These are phyloP conservation scores for Bromus sterilis DNA, from an alignment of 176 grass and related monocot species.

Conservation along the genomic window DNA sequence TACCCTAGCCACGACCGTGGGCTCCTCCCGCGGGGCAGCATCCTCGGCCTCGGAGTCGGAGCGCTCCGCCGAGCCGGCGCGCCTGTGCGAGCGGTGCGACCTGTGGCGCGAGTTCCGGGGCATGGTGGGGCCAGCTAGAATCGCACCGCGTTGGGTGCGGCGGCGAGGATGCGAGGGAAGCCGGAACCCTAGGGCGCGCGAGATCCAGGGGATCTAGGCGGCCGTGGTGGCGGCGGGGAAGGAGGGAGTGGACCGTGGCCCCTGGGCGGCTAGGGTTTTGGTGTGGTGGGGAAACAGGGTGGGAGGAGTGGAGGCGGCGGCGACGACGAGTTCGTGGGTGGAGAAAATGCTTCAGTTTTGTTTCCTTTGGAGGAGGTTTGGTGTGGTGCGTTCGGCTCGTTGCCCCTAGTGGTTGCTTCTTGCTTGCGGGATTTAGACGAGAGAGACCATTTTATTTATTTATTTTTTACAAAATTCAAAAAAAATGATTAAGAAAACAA, in stretches of 20 bases:
- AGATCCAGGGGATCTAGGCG: constrained; percentile 30
- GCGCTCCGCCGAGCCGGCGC: constrained; percentile 53
- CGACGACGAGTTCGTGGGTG: constrained; percentile 50
- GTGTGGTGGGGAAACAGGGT: background rate
- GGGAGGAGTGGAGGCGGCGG: constrained; percentile 23
- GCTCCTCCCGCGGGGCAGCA: constrained; percentile 42
- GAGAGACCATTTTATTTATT: too few species aligned
- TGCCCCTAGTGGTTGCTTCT: background rate
- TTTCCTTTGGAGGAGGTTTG: constrained; percentile 7
- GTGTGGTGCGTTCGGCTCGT: background rate
- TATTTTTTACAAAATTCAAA: too few species aligned
- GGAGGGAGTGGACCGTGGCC: background rate
- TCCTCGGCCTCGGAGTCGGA: constrained; percentile 80
- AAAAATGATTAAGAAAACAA: too few species aligned
- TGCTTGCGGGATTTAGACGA: too few species aligned
- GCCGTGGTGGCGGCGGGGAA: background rate
- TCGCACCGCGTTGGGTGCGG: constrained; percentile 14
- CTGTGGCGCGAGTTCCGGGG: constrained; percentile 82
- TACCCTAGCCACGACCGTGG: constrained; percentile 51
- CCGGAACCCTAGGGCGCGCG: constrained; percentile 17
- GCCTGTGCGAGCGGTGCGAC: constrained; percentile 87
- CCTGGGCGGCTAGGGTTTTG: constrained; percentile 41
- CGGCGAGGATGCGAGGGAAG: background rate
- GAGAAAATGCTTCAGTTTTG: constrained; percentile 29
- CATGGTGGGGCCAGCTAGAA: constrained; percentile 40